phyloP scores from a whole-genome alignment of 1,284 basidiomycete genomes.

The Ceratobasidium sp. region DNA sequence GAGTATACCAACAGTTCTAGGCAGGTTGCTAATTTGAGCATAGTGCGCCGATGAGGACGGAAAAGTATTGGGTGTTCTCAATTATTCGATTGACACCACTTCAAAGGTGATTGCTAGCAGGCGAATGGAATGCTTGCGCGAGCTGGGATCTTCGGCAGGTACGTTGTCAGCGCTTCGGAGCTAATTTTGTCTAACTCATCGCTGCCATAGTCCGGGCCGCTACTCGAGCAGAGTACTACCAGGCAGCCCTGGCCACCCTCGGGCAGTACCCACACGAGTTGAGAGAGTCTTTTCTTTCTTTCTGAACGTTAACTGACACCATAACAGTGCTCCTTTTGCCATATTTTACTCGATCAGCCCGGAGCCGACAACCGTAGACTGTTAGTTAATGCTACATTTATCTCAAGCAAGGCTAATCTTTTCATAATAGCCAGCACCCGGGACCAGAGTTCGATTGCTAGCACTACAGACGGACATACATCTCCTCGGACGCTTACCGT shows the following conservation, averaged over 20 bases:
- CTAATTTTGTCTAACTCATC: not conserved
- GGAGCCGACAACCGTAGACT: not conserved
- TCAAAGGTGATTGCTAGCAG: conserved; percentile 43
- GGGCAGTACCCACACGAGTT: conserved; percentile 34
- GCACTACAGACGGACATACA: conserved; percentile 25
- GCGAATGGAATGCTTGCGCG: conserved; percentile 42
- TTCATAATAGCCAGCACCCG: not conserved
- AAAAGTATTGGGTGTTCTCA: conserved; percentile 40
- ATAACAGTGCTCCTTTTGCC: conserved; percentile 32
- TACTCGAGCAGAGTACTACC: conserved; percentile 16
- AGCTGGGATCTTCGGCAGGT: conserved; percentile 39
- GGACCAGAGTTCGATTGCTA: conserved; percentile 14
- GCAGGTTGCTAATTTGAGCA: conserved; percentile 19
- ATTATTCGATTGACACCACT: conserved; percentile 44
- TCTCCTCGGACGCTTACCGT: conserved; percentile 24
- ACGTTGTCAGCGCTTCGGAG: not conserved
- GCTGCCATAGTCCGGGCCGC: conserved; percentile 14
- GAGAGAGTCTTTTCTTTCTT: conserved; percentile 1
- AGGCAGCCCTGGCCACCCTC: not conserved
- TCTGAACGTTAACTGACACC: conserved; percentile 12
- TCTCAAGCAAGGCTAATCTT: not conserved
- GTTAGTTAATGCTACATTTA: not conserved
- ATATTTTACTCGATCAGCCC: conserved; percentile 11
- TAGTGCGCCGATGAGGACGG: conserved; percentile 41
- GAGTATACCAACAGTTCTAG: too few relatives aligned